phyloP scores from a whole-genome alignment of 768 basidiomycete genomes.

The Crepidotus variabilis region DNA sequence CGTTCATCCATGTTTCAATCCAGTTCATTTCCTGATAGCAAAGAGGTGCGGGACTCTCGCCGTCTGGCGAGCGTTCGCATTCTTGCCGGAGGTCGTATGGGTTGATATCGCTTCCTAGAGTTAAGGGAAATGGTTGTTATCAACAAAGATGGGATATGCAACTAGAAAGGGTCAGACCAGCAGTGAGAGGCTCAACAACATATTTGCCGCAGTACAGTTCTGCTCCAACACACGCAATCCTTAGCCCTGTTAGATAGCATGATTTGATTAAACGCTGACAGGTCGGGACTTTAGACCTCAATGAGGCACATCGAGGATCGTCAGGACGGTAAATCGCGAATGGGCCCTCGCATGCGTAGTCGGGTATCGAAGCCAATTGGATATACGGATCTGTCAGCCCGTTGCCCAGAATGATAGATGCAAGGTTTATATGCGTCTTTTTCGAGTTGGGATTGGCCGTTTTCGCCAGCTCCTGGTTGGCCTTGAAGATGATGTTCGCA shows the following conservation, averaged over 20 bases:
- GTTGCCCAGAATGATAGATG: conserved; percentile 83
- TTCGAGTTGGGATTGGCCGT: conserved; percentile 37
- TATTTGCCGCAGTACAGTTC: conserved; percentile 76
- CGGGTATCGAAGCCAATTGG: conserved; percentile 70
- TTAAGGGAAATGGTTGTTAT: neutral
- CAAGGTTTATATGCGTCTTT: conserved; percentile 72
- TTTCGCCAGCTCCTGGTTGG: conserved; percentile 59
- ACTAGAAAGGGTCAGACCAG: conserved; percentile 34
- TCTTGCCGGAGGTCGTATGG: conserved; percentile 81
- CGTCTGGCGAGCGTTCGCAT: conserved; percentile 58
- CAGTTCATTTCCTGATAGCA: conserved; percentile 81
- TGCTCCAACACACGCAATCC: conserved; percentile 68
- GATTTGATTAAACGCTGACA: conserved; percentile 71
- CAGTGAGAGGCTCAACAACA: conserved; percentile 65
- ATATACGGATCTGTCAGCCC: conserved; percentile 80
- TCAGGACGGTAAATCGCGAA: conserved; percentile 75
- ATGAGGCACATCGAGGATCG: conserved; percentile 59
- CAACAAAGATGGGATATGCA: neutral
- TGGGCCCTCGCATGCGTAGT: conserved; percentile 79
- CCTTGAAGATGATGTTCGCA: conserved; percentile 76
- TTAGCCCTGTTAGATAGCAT: conserved; percentile 62
- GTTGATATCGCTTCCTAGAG: conserved; percentile 68
- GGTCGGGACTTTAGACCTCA: conserved; percentile 62
- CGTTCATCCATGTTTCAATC: conserved; percentile 89
- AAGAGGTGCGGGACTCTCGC: conserved; percentile 50